Conservation (phyloP, 768 basidiomycete genomes). For the Agrocybe praecox region DNA sequence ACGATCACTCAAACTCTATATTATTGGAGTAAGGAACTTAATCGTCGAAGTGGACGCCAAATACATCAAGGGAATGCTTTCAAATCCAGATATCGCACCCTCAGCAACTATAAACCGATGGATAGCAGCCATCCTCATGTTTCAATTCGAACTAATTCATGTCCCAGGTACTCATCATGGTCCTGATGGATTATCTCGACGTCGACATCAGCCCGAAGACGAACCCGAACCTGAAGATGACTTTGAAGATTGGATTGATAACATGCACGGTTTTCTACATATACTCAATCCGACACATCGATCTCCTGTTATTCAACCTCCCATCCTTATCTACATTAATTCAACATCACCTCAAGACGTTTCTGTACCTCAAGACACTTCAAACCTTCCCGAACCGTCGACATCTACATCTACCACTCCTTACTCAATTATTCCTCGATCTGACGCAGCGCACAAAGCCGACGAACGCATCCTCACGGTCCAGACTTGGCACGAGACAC, state of each 20-base stretch:
- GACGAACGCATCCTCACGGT: constrained; percentile 11
- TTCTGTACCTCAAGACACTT: too few species aligned
- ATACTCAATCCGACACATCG: neutral
- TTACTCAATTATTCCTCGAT: constrained; percentile 12
- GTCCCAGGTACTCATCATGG: constrained; percentile 5
- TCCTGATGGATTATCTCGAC: constrained; percentile 14
- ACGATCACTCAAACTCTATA: too few species aligned
- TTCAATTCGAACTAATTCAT: constrained; percentile 15
- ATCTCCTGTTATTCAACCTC: neutral
- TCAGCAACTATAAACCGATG: constrained; percentile 14
- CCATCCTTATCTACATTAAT: neutral
- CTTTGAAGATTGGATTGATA: constrained; percentile 1
- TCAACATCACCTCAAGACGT: neutral
- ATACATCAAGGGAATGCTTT: too few species aligned
- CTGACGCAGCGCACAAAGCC: constrained; percentile 6
- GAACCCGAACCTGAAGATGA: neutral
- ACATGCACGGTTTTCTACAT: neutral
- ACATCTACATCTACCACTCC: too few species aligned
- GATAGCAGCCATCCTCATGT: constrained; percentile 13
- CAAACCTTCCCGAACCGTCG: too few species aligned
- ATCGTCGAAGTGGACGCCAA: too few species aligned
- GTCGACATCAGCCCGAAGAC: constrained; percentile 16
- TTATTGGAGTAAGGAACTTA: too few species aligned
- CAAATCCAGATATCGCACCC: neutral
- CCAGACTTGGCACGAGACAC: constrained; percentile 3